Base-by-base conservation (phyloP, 2,329 filamentous ascomycete genomes). In the Colletotrichum sidae region DNA sequence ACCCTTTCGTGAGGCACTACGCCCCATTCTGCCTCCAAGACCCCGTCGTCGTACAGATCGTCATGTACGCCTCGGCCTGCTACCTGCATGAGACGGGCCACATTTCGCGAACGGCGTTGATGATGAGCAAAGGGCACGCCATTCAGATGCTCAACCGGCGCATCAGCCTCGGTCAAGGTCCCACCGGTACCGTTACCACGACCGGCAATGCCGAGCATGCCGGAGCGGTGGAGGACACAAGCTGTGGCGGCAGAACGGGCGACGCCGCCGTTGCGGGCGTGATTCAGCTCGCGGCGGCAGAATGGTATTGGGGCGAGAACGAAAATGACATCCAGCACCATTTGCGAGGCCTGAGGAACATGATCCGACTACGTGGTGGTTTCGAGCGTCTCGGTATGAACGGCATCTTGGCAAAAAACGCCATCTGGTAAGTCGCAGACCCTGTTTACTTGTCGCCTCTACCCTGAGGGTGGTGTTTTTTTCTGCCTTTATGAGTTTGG, bases 281-380 rank as follows among this genome's bases (percentile, higher is more conserved):
- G 6, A 72, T 81, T 1, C 84, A 85, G 69, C 77, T 86, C 65
- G 77, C 83, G 25, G 72, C 83, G 33, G 79, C 84, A 50, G 84
- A 85, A 63, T 87, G 84, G 84, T 85, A 84, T 69, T 85, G 83
- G 83, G 83, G 83, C 6, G 79, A 79, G 34, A 79, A 77, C 0
- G 49, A 51, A 13, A 71, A 76, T 42, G 80, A 82, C 64, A 74
- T 86, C 10, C 75, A 78, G 33, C 78, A 79, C 1, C 84, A 86
- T 56, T 77, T 85, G 64, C 72, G 70, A 7, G 83, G 83, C 0
- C 75, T 87, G 13, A 76, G 77, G 65, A 79, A 80, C 52, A 84
- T 86, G 81, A 78, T 86, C 9, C 72, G 71, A 25, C 69, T 82
- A 51, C 77, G 83, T 33, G 84, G 83, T 10, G 82, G 84, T 0